These are phyloP conservation scores for Skeletonema tropicum DNA, from an alignment of 108 stramenopile species.

Conservation along the genomic window DNA sequence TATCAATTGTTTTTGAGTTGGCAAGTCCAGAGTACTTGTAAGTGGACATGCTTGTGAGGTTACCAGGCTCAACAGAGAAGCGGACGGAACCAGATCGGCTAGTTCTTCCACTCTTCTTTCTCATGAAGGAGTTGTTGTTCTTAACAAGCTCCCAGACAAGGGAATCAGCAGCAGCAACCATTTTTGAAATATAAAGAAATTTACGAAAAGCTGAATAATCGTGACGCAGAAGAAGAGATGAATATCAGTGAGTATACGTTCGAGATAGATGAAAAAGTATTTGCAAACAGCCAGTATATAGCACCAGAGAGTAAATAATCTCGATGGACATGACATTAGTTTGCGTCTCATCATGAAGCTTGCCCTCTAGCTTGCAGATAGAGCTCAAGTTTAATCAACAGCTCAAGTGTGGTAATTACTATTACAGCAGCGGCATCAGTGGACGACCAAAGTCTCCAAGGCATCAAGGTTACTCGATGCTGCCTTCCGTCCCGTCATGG, in stretches of 20 bases:
- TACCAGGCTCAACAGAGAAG: slow-evolving; percentile 90
- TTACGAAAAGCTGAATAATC: background rate
- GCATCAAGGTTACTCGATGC: background rate
- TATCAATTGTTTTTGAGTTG: slow-evolving; percentile 84
- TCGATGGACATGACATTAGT: background rate
- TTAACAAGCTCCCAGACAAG: slow-evolving; percentile 92
- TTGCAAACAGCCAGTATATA: background rate
- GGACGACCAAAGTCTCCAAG: background rate
- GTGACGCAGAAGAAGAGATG: background rate
- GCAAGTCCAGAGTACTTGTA: slow-evolving; percentile 95
- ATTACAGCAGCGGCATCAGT: background rate
- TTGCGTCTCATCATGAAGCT: background rate
- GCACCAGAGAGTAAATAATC: background rate
- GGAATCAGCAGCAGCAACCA: slow-evolving; percentile 82
- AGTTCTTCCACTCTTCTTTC: slow-evolving; percentile 90
- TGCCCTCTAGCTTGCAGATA: background rate
- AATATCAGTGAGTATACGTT: background rate
- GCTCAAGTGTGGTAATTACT: too few species aligned
- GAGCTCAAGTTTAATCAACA: background rate
- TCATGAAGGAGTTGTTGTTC: slow-evolving; percentile 90
- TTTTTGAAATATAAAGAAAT: slow-evolving; percentile 48
- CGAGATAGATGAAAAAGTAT: background rate
- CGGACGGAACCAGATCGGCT: slow-evolving; percentile 83
- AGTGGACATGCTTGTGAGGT: slow-evolving; percentile 83
- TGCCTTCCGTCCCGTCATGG: slow-evolving; percentile 1